These are phyloP conservation scores for Magnusiomyces fungicola DNA, from an alignment of 1,139 yeast genomes.

Conservation along the genomic window DNA sequence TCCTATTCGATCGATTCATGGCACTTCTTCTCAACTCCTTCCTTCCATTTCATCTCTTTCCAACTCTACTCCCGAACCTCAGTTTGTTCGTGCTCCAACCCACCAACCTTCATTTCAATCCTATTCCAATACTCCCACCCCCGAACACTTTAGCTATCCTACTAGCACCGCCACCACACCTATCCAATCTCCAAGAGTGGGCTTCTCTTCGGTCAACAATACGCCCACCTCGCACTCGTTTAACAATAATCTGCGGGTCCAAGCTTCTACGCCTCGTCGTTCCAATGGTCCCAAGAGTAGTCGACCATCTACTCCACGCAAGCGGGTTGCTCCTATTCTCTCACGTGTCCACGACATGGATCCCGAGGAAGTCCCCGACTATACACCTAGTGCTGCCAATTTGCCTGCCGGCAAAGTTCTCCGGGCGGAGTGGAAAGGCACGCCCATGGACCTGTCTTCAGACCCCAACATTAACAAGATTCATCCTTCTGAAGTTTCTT, in stretches of 20 bases:
- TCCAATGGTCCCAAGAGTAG: neutral
- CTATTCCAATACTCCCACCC: no score
- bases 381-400: conserved; percentile 58
- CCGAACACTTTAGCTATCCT: no score
- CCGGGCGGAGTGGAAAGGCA: conserved; percentile 96
- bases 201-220: neutral
- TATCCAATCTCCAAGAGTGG: neutral
- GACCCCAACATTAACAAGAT: conserved; percentile 68
- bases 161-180: neutral
- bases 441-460: conserved; percentile 78
- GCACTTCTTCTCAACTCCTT: conserved; percentile 13
- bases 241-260: neutral
- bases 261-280: no score
- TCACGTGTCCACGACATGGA: conserved; percentile 36
- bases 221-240: neutral
- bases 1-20: conserved; percentile 4
- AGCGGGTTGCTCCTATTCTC: conserved; percentile 10
- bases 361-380: conserved; percentile 48
- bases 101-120: no score
- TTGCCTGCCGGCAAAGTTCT: conserved; percentile 68
- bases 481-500: conserved; percentile 85
- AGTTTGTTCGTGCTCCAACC: no score
- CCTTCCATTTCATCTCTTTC: conserved; percentile 1
- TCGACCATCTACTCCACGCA: conserved; percentile 4
- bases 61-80: no score